Evolutionary conservation across 352 stramenopile species (phyloP).

Genomic region (Phytophthora pini): DNA sequence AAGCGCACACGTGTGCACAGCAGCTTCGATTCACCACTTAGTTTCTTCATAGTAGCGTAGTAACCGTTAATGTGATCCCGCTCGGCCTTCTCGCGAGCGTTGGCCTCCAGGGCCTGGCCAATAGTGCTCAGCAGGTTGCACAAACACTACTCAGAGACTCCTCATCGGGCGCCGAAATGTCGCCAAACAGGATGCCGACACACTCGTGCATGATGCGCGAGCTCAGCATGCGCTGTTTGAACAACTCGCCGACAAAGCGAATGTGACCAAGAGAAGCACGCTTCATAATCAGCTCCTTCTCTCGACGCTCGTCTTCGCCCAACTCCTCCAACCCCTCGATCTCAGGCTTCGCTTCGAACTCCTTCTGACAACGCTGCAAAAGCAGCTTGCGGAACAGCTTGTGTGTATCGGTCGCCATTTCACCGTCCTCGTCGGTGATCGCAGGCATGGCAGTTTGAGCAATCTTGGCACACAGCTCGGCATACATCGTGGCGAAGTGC

Average conservation of each 20-base stretch:
- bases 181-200: slow-evolving; percentile 80
- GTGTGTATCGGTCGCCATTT: slow-evolving; percentile 70
- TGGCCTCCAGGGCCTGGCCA: slow-evolving; percentile 87
- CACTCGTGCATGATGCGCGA: slow-evolving; percentile 96
- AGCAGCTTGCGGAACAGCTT: slow-evolving; percentile 96
- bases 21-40: slow-evolving; percentile 70
- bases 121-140: slow-evolving; percentile 95
- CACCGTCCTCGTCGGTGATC: slow-evolving; percentile 68
- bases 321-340: slow-evolving; percentile 72
- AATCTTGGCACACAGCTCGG: slow-evolving; percentile 93
- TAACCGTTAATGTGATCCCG: slow-evolving; percentile 70
- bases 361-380: slow-evolving; percentile 92
- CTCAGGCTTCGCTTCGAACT: slow-evolving; percentile 93
- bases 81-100: slow-evolving; percentile 58
- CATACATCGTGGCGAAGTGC: slow-evolving; percentile 98
- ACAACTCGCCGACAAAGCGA: slow-evolving; percentile 97
- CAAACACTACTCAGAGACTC: slow-evolving; percentile 96
- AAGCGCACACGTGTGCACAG: slow-evolving; percentile 84
- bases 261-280: slow-evolving; percentile 92
- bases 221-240: slow-evolving; percentile 95
- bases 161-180: slow-evolving; percentile 88
- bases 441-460: slow-evolving; percentile 84
- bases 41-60: slow-evolving; percentile 70
- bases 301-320: slow-evolving; percentile 51
- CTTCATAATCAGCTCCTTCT: slow-evolving; percentile 88